phyloP scores from a whole-genome alignment of 176 grass and related monocot genomes.

The Zoysia pacifica region DNA sequence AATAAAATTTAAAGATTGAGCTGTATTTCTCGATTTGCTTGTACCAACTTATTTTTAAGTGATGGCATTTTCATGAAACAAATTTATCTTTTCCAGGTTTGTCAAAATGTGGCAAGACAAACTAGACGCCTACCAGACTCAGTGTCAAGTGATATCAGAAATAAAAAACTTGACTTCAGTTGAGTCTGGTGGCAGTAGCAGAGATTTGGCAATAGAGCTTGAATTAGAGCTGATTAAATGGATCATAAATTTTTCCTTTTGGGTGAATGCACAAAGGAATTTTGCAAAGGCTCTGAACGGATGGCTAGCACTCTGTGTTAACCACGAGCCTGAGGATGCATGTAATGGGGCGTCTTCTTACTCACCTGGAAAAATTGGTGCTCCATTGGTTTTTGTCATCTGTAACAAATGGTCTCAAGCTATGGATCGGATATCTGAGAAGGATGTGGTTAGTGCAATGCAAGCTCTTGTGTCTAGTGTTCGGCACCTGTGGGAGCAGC shows the following conservation, averaged over 20 bases:
- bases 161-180: slow-evolving; percentile 55
- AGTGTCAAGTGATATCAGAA: slow-evolving; percentile 62
- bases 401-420: slow-evolving; percentile 86
- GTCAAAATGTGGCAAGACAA: slow-evolving; percentile 79
- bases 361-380: slow-evolving; percentile 70
- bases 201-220: slow-evolving; percentile 52
- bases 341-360: slow-evolving; percentile 44
- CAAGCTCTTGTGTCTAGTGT: slow-evolving; percentile 59
- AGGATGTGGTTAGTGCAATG: slow-evolving; percentile 66
- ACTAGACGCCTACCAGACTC: slow-evolving; percentile 66
- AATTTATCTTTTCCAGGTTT: slow-evolving; percentile 58
- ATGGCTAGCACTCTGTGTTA: slow-evolving; percentile 79
- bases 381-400: slow-evolving; percentile 72
- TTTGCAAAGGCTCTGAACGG: slow-evolving; percentile 78
- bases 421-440: slow-evolving; percentile 71
- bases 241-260: slow-evolving; percentile 71
- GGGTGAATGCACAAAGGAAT: slow-evolving; percentile 78
- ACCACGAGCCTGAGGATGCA: slow-evolving; percentile 48
- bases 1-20: slow-evolving; percentile 5
- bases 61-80: slow-evolving; percentile 15
- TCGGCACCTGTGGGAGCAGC: slow-evolving; percentile 58
- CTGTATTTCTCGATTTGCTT: neutral
- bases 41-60: neutral
- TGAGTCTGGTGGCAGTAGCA: slow-evolving; percentile 39
- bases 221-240: slow-evolving; percentile 94